phyloP scores from a whole-genome alignment of 805 yeast species.

The Ogataea salicorniae region DNA sequence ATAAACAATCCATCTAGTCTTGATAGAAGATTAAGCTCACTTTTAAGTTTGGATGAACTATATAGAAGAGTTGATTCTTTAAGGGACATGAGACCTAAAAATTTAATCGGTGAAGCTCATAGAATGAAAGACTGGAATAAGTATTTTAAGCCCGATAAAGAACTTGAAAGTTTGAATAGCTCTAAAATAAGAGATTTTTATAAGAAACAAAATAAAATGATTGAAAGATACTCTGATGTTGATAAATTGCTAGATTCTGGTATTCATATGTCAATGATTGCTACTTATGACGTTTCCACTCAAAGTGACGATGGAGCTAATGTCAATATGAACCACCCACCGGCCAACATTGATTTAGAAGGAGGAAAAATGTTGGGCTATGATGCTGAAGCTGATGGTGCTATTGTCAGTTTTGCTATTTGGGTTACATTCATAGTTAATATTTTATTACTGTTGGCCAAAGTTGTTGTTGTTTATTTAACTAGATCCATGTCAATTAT shows the following conservation, averaged over 20 bases:
- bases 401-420: constrained; percentile 54
- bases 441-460: constrained; percentile 53
- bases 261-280: constrained; percentile 57
- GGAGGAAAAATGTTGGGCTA: constrained; percentile 51
- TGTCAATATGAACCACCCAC: constrained; percentile 33
- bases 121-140: constrained; percentile 39
- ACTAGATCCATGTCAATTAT: constrained; percentile 70
- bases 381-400: constrained; percentile 35
- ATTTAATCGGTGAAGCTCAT: constrained; percentile 38
- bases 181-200: constrained; percentile 40
- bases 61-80: constrained; percentile 26
- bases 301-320: constrained; percentile 3
- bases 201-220: constrained; percentile 52
- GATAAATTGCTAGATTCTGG: constrained; percentile 69
- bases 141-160: constrained; percentile 18
- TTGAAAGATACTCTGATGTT: constrained; percentile 51
- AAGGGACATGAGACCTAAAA: constrained; percentile 41
- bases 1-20: constrained; percentile 10
- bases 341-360: constrained; percentile 57
- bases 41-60: constrained; percentile 15
- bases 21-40: constrained; percentile 23
- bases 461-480: constrained; percentile 52
- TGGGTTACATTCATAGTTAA: constrained; percentile 59
- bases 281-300: constrained; percentile 46
- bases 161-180: constrained; percentile 22